Conservation (phyloP, 371 early-diverging fungal species). For the Rhizopus arrhizus region DNA sequence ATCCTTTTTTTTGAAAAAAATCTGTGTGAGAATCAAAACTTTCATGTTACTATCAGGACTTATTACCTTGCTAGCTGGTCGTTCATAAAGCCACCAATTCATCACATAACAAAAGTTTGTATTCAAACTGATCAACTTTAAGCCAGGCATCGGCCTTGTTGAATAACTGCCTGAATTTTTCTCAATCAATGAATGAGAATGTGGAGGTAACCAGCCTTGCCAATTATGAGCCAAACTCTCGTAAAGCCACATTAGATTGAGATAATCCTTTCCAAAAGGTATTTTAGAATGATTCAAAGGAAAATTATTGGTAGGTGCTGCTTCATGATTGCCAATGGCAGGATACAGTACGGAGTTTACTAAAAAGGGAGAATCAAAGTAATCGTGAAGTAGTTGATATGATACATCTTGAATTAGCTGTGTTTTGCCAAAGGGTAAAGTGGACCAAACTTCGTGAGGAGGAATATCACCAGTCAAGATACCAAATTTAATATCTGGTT, state of each 20-base stretch:
- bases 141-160: conserved; percentile 41
- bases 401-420: conserved; percentile 43
- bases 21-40: no score
- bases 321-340: conserved; percentile 61
- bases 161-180: conserved; percentile 55
- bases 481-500: conserved; percentile 49
- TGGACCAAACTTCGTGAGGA: conserved; percentile 66
- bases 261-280: conserved; percentile 34
- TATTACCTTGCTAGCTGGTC: conserved; percentile 30
- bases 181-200: conserved; percentile 33
- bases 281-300: conserved; percentile 42
- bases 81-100: conserved; percentile 58
- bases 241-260: conserved; percentile 54
- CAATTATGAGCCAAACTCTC: conserved; percentile 48
- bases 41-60: no score
- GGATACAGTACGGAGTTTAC: conserved; percentile 54
- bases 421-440: conserved; percentile 46
- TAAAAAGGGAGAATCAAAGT: conserved; percentile 43
- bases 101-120: conserved; percentile 65
- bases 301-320: conserved; percentile 54
- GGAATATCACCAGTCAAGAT: conserved; percentile 68
- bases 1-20: conserved; percentile 30
- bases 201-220: conserved; percentile 53
- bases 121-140: conserved; percentile 62
- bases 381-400: conserved; percentile 38